Conservation (phyloP, 257 asterid species). For the Solanum bulbocastanum region DNA sequence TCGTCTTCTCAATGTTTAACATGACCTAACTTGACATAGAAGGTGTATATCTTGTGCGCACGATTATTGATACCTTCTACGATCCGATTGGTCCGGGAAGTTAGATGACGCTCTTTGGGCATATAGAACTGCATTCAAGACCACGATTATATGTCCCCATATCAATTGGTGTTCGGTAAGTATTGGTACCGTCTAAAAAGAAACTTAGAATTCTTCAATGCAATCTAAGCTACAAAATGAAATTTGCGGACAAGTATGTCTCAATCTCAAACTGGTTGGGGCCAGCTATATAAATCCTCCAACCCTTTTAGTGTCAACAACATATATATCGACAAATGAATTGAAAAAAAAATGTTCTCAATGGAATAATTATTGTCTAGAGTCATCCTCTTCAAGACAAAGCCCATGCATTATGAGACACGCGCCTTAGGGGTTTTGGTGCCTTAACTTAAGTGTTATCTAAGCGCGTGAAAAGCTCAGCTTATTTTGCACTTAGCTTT, state of each 20-base stretch:
- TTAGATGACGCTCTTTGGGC: too few relatives aligned
- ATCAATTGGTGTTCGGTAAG: too few relatives aligned
- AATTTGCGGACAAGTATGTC: neutral
- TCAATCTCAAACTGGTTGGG: neutral
- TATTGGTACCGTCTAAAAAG: neutral
- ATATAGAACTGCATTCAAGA: too few relatives aligned
- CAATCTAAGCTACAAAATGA: neutral
- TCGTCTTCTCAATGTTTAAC: neutral
- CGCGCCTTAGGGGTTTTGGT: neutral
- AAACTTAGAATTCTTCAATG: neutral
- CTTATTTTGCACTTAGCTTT: neutral
- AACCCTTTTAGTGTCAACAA: neutral
- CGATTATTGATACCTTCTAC: neutral
- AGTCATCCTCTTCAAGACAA: neutral
- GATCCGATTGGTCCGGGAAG: too few relatives aligned
- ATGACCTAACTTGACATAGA: neutral
- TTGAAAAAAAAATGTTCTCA: neutral
- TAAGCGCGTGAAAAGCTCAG: neutral
- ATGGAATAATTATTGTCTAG: neutral
- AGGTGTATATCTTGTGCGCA: neutral
- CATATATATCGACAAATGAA: neutral
- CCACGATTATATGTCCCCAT: too few relatives aligned
- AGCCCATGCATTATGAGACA: neutral
- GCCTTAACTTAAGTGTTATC: neutral
- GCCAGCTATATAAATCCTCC: neutral